Percentiles rank a stretch among this genome's conserved stretches.
These are phyloP conservation scores for Stygiomarasmius scandens DNA, from an alignment of 1,284 basidiomycete genomes.

Conservation along the genomic window DNA sequence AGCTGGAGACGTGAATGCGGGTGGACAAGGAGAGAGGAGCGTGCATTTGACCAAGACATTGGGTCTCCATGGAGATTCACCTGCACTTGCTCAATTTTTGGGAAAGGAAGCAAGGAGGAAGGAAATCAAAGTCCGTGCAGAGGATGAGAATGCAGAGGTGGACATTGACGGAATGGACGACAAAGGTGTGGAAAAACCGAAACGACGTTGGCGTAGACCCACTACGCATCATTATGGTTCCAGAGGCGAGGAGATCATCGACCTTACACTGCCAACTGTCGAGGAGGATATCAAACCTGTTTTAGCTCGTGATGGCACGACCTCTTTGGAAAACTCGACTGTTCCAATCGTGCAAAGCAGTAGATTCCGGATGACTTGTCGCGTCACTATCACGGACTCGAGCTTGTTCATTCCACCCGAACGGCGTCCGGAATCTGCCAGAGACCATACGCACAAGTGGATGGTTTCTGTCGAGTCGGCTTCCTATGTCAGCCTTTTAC, in stretches of 20 bases:
- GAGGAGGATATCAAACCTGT: background rate
- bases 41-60: conserved; percentile 61
- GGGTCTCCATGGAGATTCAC: conserved; percentile 69
- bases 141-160: conserved; percentile 41
- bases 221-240: conserved; percentile 22
- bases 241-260: background rate
- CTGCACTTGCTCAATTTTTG: conserved; percentile 71
- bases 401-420: conserved; percentile 64
- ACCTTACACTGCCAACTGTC: background rate
- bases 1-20: conserved; percentile 11
- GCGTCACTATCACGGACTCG: conserved; percentile 63
- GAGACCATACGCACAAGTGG: conserved; percentile 66
- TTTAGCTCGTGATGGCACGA: background rate
- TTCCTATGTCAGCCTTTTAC: conserved; percentile 58
- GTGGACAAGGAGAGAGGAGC: conserved; percentile 18
- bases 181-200: conserved; percentile 22
- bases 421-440: conserved; percentile 36
- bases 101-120: conserved; percentile 61
- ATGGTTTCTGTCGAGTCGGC: conserved; percentile 69
- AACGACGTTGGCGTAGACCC: conserved; percentile 27
- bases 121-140: conserved; percentile 54
- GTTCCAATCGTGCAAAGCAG: conserved; percentile 32
- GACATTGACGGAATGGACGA: conserved; percentile 40
- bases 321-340: conserved; percentile 3
- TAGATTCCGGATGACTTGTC: conserved; percentile 69